Conservation (phyloP, 75 land plant genomes). For the Pseudotsuga menziesii region DNA sequence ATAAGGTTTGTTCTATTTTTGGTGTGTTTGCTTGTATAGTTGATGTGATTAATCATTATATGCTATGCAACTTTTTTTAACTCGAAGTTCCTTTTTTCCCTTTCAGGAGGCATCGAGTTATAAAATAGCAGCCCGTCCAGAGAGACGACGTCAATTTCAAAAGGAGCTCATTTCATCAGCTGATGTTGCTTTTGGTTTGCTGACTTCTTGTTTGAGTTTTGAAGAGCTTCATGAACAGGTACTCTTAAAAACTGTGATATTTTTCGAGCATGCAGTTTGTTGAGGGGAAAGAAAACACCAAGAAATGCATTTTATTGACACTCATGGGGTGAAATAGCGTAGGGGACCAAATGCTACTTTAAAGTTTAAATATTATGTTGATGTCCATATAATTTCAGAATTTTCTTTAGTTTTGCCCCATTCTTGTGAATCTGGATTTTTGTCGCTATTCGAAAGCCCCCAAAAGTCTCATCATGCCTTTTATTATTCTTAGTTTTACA, state of each 20-base stretch:
- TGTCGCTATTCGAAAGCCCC: too few species aligned
- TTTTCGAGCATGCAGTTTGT: not conserved
- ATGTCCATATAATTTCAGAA: too few species aligned
- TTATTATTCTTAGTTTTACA: too few species aligned
- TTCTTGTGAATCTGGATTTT: too few species aligned
- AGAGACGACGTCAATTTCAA: constrained; percentile 89
- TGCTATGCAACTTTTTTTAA: too few species aligned
- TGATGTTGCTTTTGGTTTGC: constrained; percentile 61
- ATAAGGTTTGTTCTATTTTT: not conserved
- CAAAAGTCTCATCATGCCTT: too few species aligned
- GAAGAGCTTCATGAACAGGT: constrained; percentile 86
- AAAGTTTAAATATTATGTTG: too few species aligned
- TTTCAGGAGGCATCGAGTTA: constrained; percentile 80
- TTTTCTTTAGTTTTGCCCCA: too few species aligned
- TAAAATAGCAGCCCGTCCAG: constrained; percentile 90
- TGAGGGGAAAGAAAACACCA: not conserved
- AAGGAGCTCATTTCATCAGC: constrained; percentile 72
- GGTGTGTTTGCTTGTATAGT: not conserved
- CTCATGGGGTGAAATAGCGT: not conserved
- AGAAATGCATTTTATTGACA: not conserved
- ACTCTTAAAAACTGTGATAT: not conserved
- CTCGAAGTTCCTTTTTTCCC: too few species aligned
- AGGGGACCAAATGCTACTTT: not conserved
- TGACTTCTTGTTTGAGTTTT: constrained; percentile 64
- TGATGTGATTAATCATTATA: not conserved